Conservation (phyloP, 345 rosid species). For the Salix koriyanagi region DNA sequence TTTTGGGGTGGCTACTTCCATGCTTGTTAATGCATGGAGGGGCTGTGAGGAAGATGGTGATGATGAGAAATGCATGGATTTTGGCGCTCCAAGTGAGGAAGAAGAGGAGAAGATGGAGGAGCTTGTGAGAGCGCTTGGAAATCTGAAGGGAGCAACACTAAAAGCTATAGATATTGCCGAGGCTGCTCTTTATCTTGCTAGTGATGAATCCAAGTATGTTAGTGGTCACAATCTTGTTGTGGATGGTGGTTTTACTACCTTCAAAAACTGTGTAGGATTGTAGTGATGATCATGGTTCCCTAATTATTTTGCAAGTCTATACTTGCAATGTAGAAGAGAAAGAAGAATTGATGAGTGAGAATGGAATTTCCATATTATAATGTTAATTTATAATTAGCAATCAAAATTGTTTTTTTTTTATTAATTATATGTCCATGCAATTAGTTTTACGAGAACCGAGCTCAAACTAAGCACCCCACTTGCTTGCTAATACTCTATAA, state of each 20-base stretch:
- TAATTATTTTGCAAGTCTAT: too few species aligned
- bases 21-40: neutral
- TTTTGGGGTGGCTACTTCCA: neutral
- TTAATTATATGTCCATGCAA: neutral
- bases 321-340: too few species aligned
- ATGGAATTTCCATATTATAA: too few species aligned
- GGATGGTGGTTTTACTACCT: constrained; percentile 15
- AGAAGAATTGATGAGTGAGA: too few species aligned
- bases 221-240: constrained; percentile 12
- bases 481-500: too few species aligned
- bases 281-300: neutral
- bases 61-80: neutral
- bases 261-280: neutral
- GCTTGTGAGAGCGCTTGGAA: neutral
- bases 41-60: neutral
- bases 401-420: too few species aligned
- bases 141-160: constrained; percentile 6
- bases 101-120: neutral
- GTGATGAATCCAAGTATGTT: constrained; percentile 13
- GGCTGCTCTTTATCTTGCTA: constrained; percentile 11
- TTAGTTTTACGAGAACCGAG: too few species aligned
- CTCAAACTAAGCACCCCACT: too few species aligned
- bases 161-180: constrained; percentile 11
- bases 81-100: neutral
- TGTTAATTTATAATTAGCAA: too few species aligned